Percentiles rank a stretch among this genome's conserved stretches.
phyloP scores from a whole-genome alignment of 1,139 yeast species.

The Tardiomyces digboiensis region DNA sequence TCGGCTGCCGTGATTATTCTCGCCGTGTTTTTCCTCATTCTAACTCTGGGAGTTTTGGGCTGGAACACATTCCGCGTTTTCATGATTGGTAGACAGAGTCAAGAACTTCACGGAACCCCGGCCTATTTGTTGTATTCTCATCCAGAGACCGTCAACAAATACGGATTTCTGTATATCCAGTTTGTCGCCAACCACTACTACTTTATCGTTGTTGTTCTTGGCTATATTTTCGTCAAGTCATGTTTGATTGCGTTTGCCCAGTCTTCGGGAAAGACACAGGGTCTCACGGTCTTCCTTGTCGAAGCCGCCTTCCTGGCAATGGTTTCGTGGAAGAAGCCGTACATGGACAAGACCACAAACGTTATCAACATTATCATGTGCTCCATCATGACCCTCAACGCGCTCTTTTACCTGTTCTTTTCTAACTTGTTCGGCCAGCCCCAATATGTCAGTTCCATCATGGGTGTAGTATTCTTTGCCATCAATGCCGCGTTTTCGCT shows the following conservation, averaged over 20 bases:
- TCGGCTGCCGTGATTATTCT: slow-evolving; percentile 79
- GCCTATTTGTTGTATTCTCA: slow-evolving; percentile 88
- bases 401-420: slow-evolving; percentile 82
- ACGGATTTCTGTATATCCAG: slow-evolving; percentile 88
- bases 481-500: slow-evolving; percentile 87
- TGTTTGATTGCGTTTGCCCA: slow-evolving; percentile 84
- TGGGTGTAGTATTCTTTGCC: slow-evolving; percentile 85
- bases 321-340: slow-evolving; percentile 70
- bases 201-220: slow-evolving; percentile 57
- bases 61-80: slow-evolving; percentile 70
- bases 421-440: slow-evolving; percentile 83
- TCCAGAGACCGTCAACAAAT: slow-evolving; percentile 65
- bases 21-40: slow-evolving; percentile 59
- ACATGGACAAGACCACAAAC: slow-evolving; percentile 89
- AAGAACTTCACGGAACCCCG: slow-evolving; percentile 69
- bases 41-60: slow-evolving; percentile 47
- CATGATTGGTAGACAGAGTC: slow-evolving; percentile 60
- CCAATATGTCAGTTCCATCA: slow-evolving; percentile 77
- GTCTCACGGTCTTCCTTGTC: slow-evolving; percentile 64
- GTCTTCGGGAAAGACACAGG: slow-evolving; percentile 67
- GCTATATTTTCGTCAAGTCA: slow-evolving; percentile 64
- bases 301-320: slow-evolving; percentile 61
- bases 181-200: slow-evolving; percentile 78
- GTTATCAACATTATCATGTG: slow-evolving; percentile 79
- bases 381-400: slow-evolving; percentile 67